Percentiles rank a stretch among this genome's conserved stretches.
Conservation (phyloP, 495 filamentous ascomycete genomes). For the Talaromyces thailandensis region DNA sequence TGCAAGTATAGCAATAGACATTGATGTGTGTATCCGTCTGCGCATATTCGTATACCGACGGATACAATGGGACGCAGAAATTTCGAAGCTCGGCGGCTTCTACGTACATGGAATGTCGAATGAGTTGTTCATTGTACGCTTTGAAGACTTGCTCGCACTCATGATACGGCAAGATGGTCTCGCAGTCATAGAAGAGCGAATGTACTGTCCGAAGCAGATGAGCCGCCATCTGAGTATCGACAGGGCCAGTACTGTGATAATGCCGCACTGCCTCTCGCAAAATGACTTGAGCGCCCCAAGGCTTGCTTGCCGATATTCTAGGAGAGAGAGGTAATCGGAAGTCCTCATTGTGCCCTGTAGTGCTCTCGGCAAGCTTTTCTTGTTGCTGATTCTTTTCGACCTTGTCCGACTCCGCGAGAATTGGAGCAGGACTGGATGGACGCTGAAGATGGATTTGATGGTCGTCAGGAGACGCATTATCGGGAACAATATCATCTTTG, state of each 20-base stretch:
- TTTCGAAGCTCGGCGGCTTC: constrained; percentile 64
- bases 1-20: constrained; percentile 38
- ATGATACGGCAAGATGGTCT: constrained; percentile 33
- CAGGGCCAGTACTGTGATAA: constrained; percentile 32
- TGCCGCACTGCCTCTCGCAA: constrained; percentile 34
- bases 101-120: constrained; percentile 52
- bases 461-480: constrained; percentile 14
- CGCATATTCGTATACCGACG: constrained; percentile 50
- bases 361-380: neutral
- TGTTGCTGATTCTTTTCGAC: constrained; percentile 10
- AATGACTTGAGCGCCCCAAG: constrained; percentile 41
- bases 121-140: constrained; percentile 56
- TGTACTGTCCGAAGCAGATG: constrained; percentile 38
- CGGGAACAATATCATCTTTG: constrained; percentile 14
- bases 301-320: constrained; percentile 24
- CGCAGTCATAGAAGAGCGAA: constrained; percentile 28
- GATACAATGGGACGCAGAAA: constrained; percentile 51
- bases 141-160: constrained; percentile 46
- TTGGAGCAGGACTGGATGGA: constrained; percentile 30
- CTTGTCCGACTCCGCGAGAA: constrained; percentile 30
- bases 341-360: constrained; percentile 15
- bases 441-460: constrained; percentile 28
- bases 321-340: constrained; percentile 22
- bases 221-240: constrained; percentile 38
- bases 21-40: constrained; percentile 39